phyloP scores from a whole-genome alignment of 2,329 filamentous ascomycete genomes.

The Xylariaceae sp. region DNA sequence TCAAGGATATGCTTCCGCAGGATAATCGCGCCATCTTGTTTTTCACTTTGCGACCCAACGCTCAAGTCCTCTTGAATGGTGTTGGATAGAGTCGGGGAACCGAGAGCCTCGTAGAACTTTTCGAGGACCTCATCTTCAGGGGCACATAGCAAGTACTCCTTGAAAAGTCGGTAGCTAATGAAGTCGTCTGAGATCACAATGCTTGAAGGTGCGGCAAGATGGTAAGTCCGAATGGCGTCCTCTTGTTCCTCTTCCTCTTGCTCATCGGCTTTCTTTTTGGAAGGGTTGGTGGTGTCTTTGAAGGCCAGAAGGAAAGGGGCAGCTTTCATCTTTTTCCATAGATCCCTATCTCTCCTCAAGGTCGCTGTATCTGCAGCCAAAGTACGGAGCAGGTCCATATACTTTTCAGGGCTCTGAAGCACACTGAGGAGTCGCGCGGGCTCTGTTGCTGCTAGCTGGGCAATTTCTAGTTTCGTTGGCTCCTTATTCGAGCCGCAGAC shows the following conservation, averaged over 20 bases:
- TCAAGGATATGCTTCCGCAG: constrained; percentile 81
- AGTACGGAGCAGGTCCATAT: constrained; percentile 74
- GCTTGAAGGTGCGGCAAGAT: constrained; percentile 64
- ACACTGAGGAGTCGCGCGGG: constrained; percentile 75
- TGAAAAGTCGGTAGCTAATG: constrained; percentile 83
- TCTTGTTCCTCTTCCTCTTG: constrained; percentile 52
- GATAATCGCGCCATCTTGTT: constrained; percentile 63
- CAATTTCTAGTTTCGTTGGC: constrained; percentile 81
- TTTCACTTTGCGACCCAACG: constrained; percentile 60
- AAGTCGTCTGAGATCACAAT: constrained; percentile 85
- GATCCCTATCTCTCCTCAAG: constrained; percentile 71
- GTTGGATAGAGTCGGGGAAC: constrained; percentile 68
- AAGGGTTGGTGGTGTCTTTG: constrained; percentile 56
- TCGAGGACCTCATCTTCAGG: constrained; percentile 87
- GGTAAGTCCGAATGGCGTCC: constrained; percentile 68
- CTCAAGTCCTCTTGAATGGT: constrained; percentile 73
- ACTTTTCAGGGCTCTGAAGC: constrained; percentile 78
- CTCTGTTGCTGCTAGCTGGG: constrained; percentile 74
- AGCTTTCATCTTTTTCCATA: constrained; percentile 70
- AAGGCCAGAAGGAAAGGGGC: constrained; percentile 79
- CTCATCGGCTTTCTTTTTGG: constrained; percentile 45
- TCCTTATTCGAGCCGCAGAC: constrained; percentile 88
- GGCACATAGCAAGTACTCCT: constrained; percentile 74
- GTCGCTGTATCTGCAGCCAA: constrained; percentile 66
- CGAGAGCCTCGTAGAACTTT: constrained; percentile 75